Evolutionary conservation across 495 filamentous ascomycete genomes (phyloP).

Genomic region (Daldinia childiae): DNA sequence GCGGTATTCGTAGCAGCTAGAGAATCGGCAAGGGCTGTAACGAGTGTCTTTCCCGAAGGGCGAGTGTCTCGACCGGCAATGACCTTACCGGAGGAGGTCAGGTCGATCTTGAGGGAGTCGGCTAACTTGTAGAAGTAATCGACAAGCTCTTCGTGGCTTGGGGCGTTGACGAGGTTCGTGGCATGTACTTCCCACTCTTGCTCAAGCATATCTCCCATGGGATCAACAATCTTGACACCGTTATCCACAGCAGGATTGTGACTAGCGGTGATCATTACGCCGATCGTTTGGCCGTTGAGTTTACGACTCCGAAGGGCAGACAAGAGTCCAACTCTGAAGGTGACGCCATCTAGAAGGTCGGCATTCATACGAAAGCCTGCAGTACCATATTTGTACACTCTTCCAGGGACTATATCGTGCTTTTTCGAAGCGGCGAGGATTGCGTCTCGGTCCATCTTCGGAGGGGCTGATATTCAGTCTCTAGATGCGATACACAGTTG

Average conservation of each 20-base stretch:
- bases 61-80: slow-evolving; percentile 93
- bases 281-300: slow-evolving; percentile 87
- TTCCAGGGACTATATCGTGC: slow-evolving; percentile 75
- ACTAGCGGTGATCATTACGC: slow-evolving; percentile 98
- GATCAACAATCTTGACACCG: slow-evolving; percentile 97
- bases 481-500: slow-evolving; percentile 2
- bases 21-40: slow-evolving; percentile 76
- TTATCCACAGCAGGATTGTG: slow-evolving; percentile 98
- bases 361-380: slow-evolving; percentile 77
- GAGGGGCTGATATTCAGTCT: slow-evolving; percentile 3
- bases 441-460: slow-evolving; percentile 45
- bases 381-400: slow-evolving; percentile 90
- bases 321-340: slow-evolving; percentile 89
- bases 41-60: slow-evolving; percentile 85
- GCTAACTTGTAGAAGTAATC: slow-evolving; percentile 78
- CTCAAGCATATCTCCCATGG: slow-evolving; percentile 97
- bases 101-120: slow-evolving; percentile 76
- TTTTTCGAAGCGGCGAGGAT: slow-evolving; percentile 70
- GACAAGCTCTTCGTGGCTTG: slow-evolving; percentile 74
- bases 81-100: slow-evolving; percentile 74
- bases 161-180: slow-evolving; percentile 85
- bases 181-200: slow-evolving; percentile 91
- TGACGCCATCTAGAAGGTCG: slow-evolving; percentile 82
- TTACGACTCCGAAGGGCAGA: slow-evolving; percentile 91
- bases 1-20: slow-evolving; percentile 78